A percentile compares a stretch with the other conserved stretches of the same genome.
Conservation (phyloP, 2,329 filamentous ascomycete species). For the Akanthomyces lecanii region DNA sequence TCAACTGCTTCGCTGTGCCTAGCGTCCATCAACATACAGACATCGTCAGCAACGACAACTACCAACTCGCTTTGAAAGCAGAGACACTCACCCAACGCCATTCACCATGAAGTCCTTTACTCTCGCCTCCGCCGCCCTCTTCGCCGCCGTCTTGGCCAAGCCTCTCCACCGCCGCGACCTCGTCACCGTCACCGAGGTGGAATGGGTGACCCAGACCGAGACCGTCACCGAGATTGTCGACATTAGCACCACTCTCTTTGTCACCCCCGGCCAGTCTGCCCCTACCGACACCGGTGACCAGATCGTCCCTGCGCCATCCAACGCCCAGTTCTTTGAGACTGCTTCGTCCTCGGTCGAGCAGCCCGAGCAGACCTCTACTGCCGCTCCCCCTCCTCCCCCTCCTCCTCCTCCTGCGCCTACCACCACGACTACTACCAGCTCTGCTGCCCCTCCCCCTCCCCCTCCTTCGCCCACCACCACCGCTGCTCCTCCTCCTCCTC, state of each 20-base stretch:
- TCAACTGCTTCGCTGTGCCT: constrained; percentile 11
- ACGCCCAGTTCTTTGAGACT: constrained; percentile 31
- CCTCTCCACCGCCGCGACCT: constrained; percentile 38
- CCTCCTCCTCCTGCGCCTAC: constrained; percentile 16
- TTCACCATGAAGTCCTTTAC: constrained; percentile 39
- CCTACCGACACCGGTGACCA: constrained; percentile 25
- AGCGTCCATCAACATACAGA: not conserved
- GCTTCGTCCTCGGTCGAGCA: not conserved
- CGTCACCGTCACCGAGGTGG: constrained; percentile 44
- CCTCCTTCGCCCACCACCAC: constrained; percentile 20
- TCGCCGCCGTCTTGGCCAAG: constrained; percentile 42
- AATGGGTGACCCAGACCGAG: constrained; percentile 48
- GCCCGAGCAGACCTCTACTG: constrained; percentile 14
- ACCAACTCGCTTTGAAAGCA: not conserved
- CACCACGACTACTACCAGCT: constrained; percentile 18
- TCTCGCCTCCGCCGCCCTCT: constrained; percentile 25
- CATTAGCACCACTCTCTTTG: constrained; percentile 42
- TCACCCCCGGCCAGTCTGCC: constrained; percentile 33
- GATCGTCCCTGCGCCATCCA: constrained; percentile 23
- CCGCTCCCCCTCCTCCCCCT: constrained; percentile 1
- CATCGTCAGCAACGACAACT: not conserved
- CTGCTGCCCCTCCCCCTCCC: constrained; percentile 14
- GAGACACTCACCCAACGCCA: not conserved
- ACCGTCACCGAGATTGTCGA: constrained; percentile 47
- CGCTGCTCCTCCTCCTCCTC: constrained; percentile 16